Percentiles rank a stretch among this genome's conserved stretches.
Evolutionary conservation across 2,329 filamentous ascomycete genomes (phyloP).

Genomic region (Fusarium mangiferae): DNA sequence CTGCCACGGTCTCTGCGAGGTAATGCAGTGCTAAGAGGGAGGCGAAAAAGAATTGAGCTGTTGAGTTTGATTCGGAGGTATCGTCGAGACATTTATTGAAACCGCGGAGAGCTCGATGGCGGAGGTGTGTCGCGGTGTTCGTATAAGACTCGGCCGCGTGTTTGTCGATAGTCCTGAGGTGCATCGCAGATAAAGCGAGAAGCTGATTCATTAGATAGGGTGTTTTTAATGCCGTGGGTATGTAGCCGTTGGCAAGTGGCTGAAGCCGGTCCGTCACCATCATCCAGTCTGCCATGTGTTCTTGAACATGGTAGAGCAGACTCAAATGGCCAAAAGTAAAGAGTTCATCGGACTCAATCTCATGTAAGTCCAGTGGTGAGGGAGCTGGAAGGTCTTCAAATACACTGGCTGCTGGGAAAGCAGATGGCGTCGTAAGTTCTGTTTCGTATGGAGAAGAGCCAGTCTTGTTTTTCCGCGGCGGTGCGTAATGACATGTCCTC

Average conservation of each 20-base stretch:
- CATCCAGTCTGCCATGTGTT: neutral
- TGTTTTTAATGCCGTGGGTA: neutral
- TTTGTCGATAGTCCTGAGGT: neutral
- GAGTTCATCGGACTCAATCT: neutral
- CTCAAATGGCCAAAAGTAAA: conserved; percentile 19
- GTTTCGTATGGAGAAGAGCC: neutral
- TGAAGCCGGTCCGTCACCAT: neutral
- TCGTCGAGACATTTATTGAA: conserved; percentile 11
- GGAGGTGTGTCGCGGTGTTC: neutral
- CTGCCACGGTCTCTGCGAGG: conserved; percentile 9
- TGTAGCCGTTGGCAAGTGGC: neutral
- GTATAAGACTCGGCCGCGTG: neutral
- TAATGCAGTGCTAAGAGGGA: conserved; percentile 15
- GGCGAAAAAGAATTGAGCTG: conserved; percentile 18
- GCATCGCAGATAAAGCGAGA: conserved; percentile 20
- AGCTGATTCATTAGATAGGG: conserved; percentile 29
- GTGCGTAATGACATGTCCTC: neutral
- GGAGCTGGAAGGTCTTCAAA: neutral
- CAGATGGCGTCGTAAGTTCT: neutral
- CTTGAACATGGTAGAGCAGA: conserved; percentile 7
- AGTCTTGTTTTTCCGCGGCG: neutral
- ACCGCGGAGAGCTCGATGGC: conserved; percentile 1
- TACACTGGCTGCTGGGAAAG: neutral
- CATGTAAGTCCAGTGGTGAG: neutral
- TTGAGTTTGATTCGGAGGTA: conserved; percentile 1